phyloP scores from a whole-genome alignment of 495 filamentous ascomycete genomes.

The Hypomontagnella monticulosa region DNA sequence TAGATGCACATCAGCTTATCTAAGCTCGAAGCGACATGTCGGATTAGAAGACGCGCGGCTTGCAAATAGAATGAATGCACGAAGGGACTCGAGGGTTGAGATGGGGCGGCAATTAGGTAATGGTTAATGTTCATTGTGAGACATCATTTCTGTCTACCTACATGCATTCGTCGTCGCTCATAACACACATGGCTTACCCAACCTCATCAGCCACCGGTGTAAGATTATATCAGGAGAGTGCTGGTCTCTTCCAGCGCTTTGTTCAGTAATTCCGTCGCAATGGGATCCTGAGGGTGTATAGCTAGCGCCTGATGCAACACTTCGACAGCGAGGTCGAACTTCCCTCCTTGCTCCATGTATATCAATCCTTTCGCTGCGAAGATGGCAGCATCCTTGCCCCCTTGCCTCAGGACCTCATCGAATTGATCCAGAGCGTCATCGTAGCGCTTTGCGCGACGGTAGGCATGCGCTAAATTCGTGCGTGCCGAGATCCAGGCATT shows the following conservation, averaged over 20 bases:
- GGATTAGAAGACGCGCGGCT: too few relatives aligned
- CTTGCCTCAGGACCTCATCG: conserved; percentile 80
- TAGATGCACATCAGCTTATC: too few relatives aligned
- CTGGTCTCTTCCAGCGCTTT: conserved; percentile 78
- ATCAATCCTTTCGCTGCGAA: conserved; percentile 80
- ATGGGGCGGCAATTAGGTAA: neutral
- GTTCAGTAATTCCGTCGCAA: conserved; percentile 77
- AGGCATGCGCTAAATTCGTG: conserved; percentile 88
- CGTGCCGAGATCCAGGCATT: conserved; percentile 87
- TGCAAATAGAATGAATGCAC: neutral
- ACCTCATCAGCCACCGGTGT: neutral
- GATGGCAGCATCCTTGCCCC: conserved; percentile 75
- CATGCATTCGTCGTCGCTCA: conserved; percentile 16
- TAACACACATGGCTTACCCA: conserved; percentile 1
- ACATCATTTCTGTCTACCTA: conserved; percentile 2
- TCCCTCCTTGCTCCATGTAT: conserved; percentile 69
- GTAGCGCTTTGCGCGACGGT: conserved; percentile 74
- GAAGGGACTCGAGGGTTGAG: neutral
- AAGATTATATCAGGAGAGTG: conserved; percentile 20
- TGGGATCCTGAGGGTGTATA: conserved; percentile 73
- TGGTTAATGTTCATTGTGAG: conserved; percentile 2
- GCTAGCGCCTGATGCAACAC: conserved; percentile 78
- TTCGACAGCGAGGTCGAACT: conserved; percentile 72
- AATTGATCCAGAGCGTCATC: conserved; percentile 80
- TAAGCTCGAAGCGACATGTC: too few relatives aligned